Base-by-base conservation (phyloP, 306 rosid genomes). In the Lathyrus tuberosus region DNA sequence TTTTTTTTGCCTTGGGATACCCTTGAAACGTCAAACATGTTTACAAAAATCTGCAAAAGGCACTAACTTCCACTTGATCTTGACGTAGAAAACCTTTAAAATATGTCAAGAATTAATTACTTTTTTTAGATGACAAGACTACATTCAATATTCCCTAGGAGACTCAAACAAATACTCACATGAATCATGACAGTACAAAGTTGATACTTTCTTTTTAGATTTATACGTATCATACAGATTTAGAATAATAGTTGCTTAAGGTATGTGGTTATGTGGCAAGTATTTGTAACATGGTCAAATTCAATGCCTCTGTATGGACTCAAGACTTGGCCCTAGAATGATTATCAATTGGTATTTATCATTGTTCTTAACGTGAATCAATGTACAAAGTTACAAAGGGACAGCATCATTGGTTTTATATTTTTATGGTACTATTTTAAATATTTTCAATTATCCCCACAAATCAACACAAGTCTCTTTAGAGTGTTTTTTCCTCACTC, bases 261-360 rank as follows among this genome's bases (percentile, higher is more conserved):
- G 20, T 62, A 35, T 43, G 47, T 15, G 20, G 52, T 11, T 43
- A 62, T 62, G 66, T 22, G 13, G 13, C 54, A 52, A 31, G 37
- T n/a, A 28, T 70, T 42, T 77, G 24, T 22, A 49, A 62, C 54
- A 65, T 26, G 20, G 16, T 41, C 38, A 28, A 61, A 49, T 62
- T 41, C 47, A 40, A 49, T 62, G 10, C 41, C 59, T 28, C 43
- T 22, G 18, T 37, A 47, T 31, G 14, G 40, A 63, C 53, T 52
- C 37, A 62, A 35, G 12, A 24, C 44, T 51, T 51, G 56, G 37
- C 56, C 53, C 38, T 62, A 8, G 33, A 26, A 17, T 14, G 43
- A 63, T 54, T 69, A 42, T 53, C 66, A 10, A 3, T 60, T 43
- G 67, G 49, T 66, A 44, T 72, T 44, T 53, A 47, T 62, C 43